Conservation (phyloP, 2,329 filamentous ascomycete species). For the Sporothrix variecibatus region DNA sequence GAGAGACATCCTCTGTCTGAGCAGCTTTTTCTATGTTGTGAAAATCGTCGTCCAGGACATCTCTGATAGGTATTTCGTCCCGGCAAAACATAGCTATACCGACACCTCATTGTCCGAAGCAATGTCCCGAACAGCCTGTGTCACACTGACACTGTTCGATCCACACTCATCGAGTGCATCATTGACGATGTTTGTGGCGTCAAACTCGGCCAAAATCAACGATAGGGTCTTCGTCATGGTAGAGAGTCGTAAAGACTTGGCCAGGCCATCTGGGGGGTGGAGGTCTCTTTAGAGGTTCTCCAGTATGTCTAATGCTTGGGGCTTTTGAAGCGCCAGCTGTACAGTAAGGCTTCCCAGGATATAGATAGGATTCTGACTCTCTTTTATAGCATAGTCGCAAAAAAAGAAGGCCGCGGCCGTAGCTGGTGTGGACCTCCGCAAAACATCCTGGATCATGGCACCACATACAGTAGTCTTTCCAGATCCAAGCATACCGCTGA, state of each 20-base stretch:
- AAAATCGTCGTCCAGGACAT: background rate
- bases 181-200: background rate
- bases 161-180: background rate
- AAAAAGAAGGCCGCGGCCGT: background rate
- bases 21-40: background rate
- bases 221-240: background rate
- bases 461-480: too few relatives aligned
- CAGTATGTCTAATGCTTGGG: background rate
- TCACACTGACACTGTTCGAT: background rate
- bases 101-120: background rate
- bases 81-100: background rate
- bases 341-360: background rate
- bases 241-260: background rate
- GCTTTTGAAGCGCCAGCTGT: background rate
- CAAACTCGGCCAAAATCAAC: background rate
- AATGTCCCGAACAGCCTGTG: background rate
- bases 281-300: background rate
- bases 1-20: background rate
- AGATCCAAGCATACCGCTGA: too few relatives aligned
- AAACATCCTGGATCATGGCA: too few relatives aligned
- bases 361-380: background rate
- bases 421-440: too few relatives aligned
- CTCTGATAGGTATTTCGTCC: background rate
- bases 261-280: background rate
- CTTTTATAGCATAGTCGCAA: background rate